Evolutionary conservation across 768 basidiomycete genomes (phyloP).

Genomic region (Russula vinacea): DNA sequence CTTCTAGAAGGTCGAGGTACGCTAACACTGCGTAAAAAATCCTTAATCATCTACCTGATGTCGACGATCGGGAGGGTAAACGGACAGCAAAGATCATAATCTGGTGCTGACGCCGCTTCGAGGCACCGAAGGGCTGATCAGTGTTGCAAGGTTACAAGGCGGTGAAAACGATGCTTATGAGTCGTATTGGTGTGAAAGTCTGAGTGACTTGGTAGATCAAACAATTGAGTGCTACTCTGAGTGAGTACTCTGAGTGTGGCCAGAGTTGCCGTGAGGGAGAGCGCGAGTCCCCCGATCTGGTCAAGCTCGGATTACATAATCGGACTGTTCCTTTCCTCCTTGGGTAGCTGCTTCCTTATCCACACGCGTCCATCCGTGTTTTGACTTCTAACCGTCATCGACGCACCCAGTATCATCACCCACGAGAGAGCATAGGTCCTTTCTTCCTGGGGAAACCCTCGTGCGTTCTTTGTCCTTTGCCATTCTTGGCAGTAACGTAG

Average conservation of each 20-base stretch:
- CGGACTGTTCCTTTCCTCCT: neutral
- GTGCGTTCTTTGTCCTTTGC: neutral
- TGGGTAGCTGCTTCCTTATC: neutral
- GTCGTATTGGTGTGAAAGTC: neutral
- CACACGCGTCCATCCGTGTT: conserved; percentile 4
- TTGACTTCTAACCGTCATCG: conserved; percentile 3
- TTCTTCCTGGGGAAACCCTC: neutral
- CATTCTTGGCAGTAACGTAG: neutral
- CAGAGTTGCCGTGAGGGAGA: neutral
- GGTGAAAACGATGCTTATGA: neutral
- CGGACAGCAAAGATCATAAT: neutral
- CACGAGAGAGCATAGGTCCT: neutral
- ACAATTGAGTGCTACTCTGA: neutral
- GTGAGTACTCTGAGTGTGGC: too few relatives aligned
- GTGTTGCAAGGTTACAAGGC: too few relatives aligned
- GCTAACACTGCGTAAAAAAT: neutral
- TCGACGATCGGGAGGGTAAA: neutral
- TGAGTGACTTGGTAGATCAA: neutral
- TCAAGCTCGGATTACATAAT: conserved; percentile 16
- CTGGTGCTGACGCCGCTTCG: neutral
- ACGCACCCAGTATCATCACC: neutral
- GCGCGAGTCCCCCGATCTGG: neutral
- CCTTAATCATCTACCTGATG: neutral
- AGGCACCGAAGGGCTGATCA: neutral
- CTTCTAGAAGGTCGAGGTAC: neutral